Conservation (phyloP, 768 basidiomycete species). For the Amanita thiersii region DNA sequence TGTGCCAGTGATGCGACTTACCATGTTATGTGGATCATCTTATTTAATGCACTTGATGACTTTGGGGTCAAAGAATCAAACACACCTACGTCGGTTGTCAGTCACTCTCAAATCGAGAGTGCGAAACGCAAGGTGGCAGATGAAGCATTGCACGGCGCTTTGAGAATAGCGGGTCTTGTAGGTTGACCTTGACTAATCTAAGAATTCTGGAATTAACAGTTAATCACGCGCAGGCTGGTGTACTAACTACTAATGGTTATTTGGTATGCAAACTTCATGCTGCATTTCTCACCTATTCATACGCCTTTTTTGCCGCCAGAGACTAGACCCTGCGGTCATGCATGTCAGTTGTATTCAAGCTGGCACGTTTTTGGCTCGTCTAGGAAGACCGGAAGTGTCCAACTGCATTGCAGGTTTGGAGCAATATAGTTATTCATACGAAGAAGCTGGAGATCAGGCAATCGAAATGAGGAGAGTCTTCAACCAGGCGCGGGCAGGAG, state of each 20-base stretch:
- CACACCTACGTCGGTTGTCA: slow-evolving; percentile 27
- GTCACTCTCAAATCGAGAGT: slow-evolving; percentile 46
- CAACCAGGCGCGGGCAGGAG: slow-evolving; percentile 32
- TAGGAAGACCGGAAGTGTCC: slow-evolving; percentile 76
- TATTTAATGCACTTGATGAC: slow-evolving; percentile 78
- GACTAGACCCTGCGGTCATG: slow-evolving; percentile 84
- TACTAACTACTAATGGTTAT: slow-evolving; percentile 83
- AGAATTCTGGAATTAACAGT: slow-evolving; percentile 2
- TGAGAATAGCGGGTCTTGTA: slow-evolving; percentile 85
- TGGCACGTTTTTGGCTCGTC: slow-evolving; percentile 70
- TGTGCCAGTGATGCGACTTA: slow-evolving; percentile 85
- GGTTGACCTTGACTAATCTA: slow-evolving; percentile 17
- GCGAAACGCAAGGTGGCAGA: slow-evolving; percentile 65
- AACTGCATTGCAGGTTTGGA: slow-evolving; percentile 81
- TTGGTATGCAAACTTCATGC: slow-evolving; percentile 39
- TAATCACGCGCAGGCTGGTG: slow-evolving; percentile 46
- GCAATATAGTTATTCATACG: slow-evolving; percentile 85
- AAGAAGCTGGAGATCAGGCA: slow-evolving; percentile 76
- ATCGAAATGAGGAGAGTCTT: slow-evolving; percentile 53
- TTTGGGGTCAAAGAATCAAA: slow-evolving; percentile 76
- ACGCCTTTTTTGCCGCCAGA: slow-evolving; percentile 26
- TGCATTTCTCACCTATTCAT: slow-evolving; percentile 5
- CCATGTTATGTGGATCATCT: slow-evolving; percentile 86
- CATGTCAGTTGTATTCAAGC: slow-evolving; percentile 82
- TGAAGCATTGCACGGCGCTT: slow-evolving; percentile 78